Conservation (phyloP, 2,329 filamentous ascomycete genomes). For the Berkeleyomyces basicola region DNA sequence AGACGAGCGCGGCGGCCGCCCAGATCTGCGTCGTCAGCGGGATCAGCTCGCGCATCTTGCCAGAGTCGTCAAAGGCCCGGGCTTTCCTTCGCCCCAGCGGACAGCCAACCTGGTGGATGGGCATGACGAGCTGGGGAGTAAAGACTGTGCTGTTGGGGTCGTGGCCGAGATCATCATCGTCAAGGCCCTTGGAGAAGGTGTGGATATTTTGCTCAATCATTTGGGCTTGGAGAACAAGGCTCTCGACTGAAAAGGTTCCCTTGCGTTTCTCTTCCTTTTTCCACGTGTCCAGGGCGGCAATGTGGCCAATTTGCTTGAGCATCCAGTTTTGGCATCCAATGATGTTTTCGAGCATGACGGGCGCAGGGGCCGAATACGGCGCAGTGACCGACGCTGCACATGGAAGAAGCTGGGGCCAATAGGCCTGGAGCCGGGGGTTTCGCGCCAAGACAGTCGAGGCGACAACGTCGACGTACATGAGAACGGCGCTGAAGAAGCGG, state of each 20-base stretch:
- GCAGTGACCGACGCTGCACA: constrained; percentile 14
- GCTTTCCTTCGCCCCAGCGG: constrained; percentile 5
- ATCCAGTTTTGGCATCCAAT: constrained; percentile 42
- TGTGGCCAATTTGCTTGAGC: constrained; percentile 35
- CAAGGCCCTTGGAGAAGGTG: constrained; percentile 20
- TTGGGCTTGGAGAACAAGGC: constrained; percentile 30
- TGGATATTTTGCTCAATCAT: constrained; percentile 25
- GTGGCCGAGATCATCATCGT: neutral
- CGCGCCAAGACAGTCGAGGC: constrained; percentile 30
- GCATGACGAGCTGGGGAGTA: constrained; percentile 10
- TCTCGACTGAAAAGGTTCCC: constrained; percentile 28
- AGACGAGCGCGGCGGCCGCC: constrained; percentile 31
- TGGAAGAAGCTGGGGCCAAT: constrained; percentile 26
- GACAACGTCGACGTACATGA: constrained; percentile 34
- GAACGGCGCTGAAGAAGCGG: constrained; percentile 30
- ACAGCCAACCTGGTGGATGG: constrained; percentile 12
- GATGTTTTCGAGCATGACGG: constrained; percentile 32
- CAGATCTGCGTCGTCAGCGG: constrained; percentile 25
- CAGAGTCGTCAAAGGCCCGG: constrained; percentile 10
- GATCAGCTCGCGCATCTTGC: constrained; percentile 12
- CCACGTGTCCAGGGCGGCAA: constrained; percentile 36
- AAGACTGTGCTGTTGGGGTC: constrained; percentile 1
- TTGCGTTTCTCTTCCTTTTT: constrained; percentile 31
- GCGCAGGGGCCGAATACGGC: constrained; percentile 15
- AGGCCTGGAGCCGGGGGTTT: constrained; percentile 26